Base-by-base conservation (phyloP, 2,329 filamentous ascomycete species). In the Sporothrix humicola region DNA sequence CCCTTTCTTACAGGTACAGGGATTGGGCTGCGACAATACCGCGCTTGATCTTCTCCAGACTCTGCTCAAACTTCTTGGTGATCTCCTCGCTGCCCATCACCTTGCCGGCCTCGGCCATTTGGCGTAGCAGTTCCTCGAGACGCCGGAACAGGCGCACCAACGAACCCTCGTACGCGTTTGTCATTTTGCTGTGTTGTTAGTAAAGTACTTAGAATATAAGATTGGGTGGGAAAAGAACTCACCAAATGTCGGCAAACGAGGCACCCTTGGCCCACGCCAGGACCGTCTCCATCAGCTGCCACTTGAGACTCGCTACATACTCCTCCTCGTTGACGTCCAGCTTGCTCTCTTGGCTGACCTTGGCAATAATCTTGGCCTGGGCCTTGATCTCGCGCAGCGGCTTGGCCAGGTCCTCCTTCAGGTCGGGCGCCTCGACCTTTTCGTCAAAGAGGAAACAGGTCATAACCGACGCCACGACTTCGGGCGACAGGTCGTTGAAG, bases 381-480 rank as follows among this genome's bases (percentile, higher is more conserved):
- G 91, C 89, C 81, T 97, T 92, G 54, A 99, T 92, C 80, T 97
- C 93, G 69, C 92, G 89, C 81, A 90, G 96, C 17, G 94, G 93
- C 84, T 97, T 97, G 73, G 90, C 88, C 46, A 98, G 87, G 75
- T 97, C 93, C 77, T 98, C 94, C 78, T 92, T 92, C 68, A 98
- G 85, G 15, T 90, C 87, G 2, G 89, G 85, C 13, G 95, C 90
- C 78, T 95, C 92, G 66, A 93, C 91, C 86, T 97, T 97, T 84
- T 99, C 96, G 80, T 99, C 97, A 77, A 98, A 98, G 77, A 99
- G 96, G 84, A 99, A 98, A 79, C 93, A 95, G 78, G 93, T 97
- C 74, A 99, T 87, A 6, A 95, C 90, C 0, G 95, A 89, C 0
- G 96, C 96, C 78, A 92, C 93, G 77, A 95, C 88, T 81, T 98